Conservation (phyloP, 2,329 filamentous ascomycete species). For the Pseudogymnoascus sp. region DNA sequence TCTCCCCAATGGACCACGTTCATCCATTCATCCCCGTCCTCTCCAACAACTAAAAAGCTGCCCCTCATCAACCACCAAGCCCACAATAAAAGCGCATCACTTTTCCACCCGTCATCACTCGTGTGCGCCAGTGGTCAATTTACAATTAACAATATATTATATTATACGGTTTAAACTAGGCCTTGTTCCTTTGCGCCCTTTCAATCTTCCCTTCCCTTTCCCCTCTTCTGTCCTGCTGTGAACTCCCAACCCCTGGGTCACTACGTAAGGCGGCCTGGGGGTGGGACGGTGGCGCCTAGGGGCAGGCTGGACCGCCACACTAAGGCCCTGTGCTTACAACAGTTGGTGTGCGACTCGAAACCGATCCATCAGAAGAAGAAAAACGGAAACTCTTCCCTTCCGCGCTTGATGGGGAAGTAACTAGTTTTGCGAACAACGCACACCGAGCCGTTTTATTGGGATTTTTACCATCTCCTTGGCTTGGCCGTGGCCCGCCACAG, state of each 20-base stretch:
- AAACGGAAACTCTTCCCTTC: neutral
- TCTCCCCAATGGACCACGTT: neutral
- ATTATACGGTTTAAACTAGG: neutral
- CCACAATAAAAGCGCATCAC: neutral
- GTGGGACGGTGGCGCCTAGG: slow-evolving; percentile 3
- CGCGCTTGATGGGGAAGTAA: neutral
- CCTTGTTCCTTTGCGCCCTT: neutral
- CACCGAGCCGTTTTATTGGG: neutral
- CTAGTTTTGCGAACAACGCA: neutral
- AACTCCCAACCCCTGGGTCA: slow-evolving; percentile 6
- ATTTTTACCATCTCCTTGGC: too few species aligned
- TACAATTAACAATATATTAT: neutral
- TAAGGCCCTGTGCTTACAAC: neutral
- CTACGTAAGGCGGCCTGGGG: slow-evolving; percentile 1
- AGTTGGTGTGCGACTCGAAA: slow-evolving; percentile 7
- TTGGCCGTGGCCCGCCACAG: neutral
- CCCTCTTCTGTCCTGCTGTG: neutral
- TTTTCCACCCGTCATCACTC: neutral
- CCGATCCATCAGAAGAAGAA: neutral
- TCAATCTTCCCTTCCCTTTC: neutral
- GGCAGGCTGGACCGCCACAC: neutral
- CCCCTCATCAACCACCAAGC: neutral
- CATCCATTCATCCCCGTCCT: slow-evolving; percentile 4
- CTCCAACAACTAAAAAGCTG: neutral
- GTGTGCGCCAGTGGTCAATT: neutral